Evolutionary conservation across 1,139 yeast species (phyloP).

Genomic region (Lodderomyces orthopsilosis): DNA sequence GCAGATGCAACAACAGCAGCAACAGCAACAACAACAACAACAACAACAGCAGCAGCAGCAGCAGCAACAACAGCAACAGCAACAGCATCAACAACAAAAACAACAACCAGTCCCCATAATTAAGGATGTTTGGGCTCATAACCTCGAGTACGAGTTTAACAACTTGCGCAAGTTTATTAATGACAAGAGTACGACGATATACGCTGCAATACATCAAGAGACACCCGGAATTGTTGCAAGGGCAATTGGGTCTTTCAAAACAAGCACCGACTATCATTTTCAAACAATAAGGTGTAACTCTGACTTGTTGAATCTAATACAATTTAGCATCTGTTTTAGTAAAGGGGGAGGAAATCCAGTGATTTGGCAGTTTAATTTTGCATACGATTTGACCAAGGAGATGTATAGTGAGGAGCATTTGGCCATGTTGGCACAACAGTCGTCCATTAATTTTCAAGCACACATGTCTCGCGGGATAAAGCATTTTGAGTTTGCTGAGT

Average conservation of each 20-base stretch:
- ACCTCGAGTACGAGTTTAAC: slow-evolving; percentile 78
- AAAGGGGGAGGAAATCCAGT: slow-evolving; percentile 54
- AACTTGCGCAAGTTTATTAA: slow-evolving; percentile 64
- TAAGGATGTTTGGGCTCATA: slow-evolving; percentile 82
- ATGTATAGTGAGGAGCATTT: slow-evolving; percentile 85
- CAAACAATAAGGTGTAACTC: slow-evolving; percentile 92
- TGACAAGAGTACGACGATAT: slow-evolving; percentile 56
- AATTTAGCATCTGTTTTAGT: slow-evolving; percentile 80
- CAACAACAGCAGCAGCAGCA: slow-evolving; percentile 20
- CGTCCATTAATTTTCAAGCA: slow-evolving; percentile 79
- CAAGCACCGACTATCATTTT: slow-evolving; percentile 90
- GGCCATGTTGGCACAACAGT: slow-evolving; percentile 62
- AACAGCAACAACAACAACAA: no score
- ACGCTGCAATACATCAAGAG: slow-evolving; percentile 81
- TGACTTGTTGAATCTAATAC: slow-evolving; percentile 81
- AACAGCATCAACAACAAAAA: slow-evolving; percentile 12
- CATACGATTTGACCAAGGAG: slow-evolving; percentile 69
- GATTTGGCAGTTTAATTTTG: slow-evolving; percentile 95
- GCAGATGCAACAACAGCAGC: slow-evolving; percentile 20
- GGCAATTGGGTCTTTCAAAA: slow-evolving; percentile 92
- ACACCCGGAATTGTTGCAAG: slow-evolving; percentile 96
- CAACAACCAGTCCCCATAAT: slow-evolving; percentile 36
- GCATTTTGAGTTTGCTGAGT: slow-evolving; percentile 76
- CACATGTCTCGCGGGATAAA: slow-evolving; percentile 81
- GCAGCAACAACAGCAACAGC: slow-evolving; percentile 16